Conservation (phyloP, 208 protist genomes). For the Crithidia fasciculata region DNA sequence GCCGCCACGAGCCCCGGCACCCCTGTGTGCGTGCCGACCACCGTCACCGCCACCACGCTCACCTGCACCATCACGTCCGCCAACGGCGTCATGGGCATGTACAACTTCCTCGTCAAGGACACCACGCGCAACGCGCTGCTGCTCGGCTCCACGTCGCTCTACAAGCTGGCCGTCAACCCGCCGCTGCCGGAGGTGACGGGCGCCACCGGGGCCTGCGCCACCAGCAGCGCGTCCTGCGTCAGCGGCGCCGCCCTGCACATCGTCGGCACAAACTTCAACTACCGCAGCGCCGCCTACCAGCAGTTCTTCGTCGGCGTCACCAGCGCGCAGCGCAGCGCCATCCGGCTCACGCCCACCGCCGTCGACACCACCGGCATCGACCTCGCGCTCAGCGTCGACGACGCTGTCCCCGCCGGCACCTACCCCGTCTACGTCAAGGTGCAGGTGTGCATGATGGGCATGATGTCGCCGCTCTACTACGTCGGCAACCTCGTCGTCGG, state of each 20-base stretch:
- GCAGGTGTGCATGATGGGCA: conserved; percentile 35
- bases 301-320: conserved; percentile 33
- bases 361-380: conserved; percentile 15
- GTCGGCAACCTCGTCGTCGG: conserved; percentile 16
- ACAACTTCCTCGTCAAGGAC: conserved; percentile 36
- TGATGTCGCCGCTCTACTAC: conserved; percentile 31
- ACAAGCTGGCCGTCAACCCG: conserved; percentile 32
- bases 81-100: conserved; percentile 44
- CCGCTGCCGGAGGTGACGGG: conserved; percentile 29
- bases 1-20: conserved; percentile 8
- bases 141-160: conserved; percentile 27
- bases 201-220: conserved; percentile 35
- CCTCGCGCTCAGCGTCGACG: conserved; percentile 18
- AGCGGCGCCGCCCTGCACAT: conserved; percentile 30
- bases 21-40: conserved; percentile 11
- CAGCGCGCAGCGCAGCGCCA: conserved; percentile 24
- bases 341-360: conserved; percentile 24
- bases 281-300: conserved; percentile 27
- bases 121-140: conserved; percentile 22
- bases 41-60: conserved; percentile 21
- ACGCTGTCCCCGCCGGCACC: conserved; percentile 2
- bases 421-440: conserved; percentile 40
- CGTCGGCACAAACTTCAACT: conserved; percentile 39
- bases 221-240: conserved; percentile 31
- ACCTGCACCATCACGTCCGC: conserved; percentile 31